A percentile compares a stretch with the other conserved stretches of the same genome.
Conservation (phyloP, 2,329 filamentous ascomycete genomes). For the Aphanoascus verrucosus region DNA sequence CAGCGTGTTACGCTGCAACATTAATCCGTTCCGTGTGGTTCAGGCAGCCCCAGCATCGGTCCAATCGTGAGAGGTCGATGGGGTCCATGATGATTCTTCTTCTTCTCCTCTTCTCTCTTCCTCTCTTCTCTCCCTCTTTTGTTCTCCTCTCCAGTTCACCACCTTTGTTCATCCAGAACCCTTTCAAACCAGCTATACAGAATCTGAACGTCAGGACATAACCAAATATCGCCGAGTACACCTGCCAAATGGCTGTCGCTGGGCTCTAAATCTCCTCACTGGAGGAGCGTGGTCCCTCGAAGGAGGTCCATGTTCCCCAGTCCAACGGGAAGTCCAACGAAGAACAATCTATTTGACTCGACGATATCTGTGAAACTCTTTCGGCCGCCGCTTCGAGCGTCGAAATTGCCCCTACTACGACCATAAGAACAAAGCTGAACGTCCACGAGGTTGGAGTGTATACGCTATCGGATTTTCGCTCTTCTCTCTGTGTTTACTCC, state of each 20-base stretch:
- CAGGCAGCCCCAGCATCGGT: background rate
- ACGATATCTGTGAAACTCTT: slow-evolving; percentile 46
- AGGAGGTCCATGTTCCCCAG: slow-evolving; percentile 40
- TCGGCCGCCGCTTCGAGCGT: slow-evolving; percentile 40
- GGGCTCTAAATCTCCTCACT: slow-evolving; percentile 88
- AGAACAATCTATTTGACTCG: slow-evolving; percentile 45
- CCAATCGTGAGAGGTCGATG: background rate
- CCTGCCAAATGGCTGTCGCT: slow-evolving; percentile 68
- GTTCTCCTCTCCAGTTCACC: slow-evolving; percentile 8
- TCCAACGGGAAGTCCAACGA: slow-evolving; percentile 69
- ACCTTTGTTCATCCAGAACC: slow-evolving; percentile 6
- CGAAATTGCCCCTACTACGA: slow-evolving; percentile 50
- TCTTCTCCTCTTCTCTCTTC: slow-evolving; percentile 15
- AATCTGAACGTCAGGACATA: slow-evolving; percentile 15
- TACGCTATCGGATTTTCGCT: slow-evolving; percentile 16
- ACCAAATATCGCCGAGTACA: slow-evolving; percentile 60
- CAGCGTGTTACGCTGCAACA: background rate
- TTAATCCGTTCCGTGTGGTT: background rate
- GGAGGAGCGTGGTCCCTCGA: slow-evolving; percentile 33
- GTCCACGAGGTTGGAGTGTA: slow-evolving; percentile 31
- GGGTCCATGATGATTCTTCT: slow-evolving; percentile 1
- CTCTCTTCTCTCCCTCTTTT: slow-evolving; percentile 19
- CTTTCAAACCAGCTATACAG: slow-evolving; percentile 8
- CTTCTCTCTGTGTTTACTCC: slow-evolving; percentile 13
- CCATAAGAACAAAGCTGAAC: slow-evolving; percentile 29